Conservation (phyloP, 805 yeast species). For the Ogataea nitratoaversa region DNA sequence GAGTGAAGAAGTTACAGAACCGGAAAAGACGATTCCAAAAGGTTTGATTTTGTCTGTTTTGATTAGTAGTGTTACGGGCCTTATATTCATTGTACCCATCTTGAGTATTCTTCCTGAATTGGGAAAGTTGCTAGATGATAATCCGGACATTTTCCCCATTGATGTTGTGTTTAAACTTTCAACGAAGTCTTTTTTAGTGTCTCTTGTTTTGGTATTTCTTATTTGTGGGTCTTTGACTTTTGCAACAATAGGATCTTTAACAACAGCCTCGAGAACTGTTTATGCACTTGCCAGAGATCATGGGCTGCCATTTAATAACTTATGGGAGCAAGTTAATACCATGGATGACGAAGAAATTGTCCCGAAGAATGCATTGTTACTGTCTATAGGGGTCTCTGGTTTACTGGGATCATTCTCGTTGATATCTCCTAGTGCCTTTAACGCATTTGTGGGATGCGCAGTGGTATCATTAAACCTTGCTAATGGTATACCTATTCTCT, state of each 20-base stretch:
- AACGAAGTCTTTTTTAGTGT: slow-evolving; percentile 63
- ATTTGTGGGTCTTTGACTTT: slow-evolving; percentile 67
- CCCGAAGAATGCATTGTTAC: slow-evolving; percentile 65
- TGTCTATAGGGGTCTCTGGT: slow-evolving; percentile 60
- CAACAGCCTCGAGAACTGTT: slow-evolving; percentile 80
- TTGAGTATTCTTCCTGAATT: slow-evolving; percentile 69
- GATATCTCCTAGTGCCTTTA: slow-evolving; percentile 69
- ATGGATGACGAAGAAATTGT: slow-evolving; percentile 50
- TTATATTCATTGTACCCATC: slow-evolving; percentile 68
- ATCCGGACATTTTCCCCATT: slow-evolving; percentile 71
- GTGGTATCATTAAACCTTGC: slow-evolving; percentile 73
- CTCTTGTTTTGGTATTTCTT: slow-evolving; percentile 62
- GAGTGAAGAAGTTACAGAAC: slow-evolving; percentile 75
- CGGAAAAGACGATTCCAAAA: slow-evolving; percentile 70
- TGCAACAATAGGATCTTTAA: slow-evolving; percentile 74
- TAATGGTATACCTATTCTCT: slow-evolving; percentile 68
- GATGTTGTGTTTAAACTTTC: slow-evolving; percentile 70
- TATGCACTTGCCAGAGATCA: slow-evolving; percentile 81
- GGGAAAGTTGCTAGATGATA: slow-evolving; percentile 48
- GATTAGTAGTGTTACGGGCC: slow-evolving; percentile 63
- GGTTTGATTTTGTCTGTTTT: slow-evolving; percentile 66
- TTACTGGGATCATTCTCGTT: slow-evolving; percentile 61
- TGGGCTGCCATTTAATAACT: slow-evolving; percentile 61
- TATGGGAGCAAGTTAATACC: slow-evolving; percentile 63
- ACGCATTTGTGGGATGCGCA: slow-evolving; percentile 80